Evolutionary conservation across 495 filamentous ascomycete genomes (phyloP).

Genomic region (Pyrenopolyporus hunteri): DNA sequence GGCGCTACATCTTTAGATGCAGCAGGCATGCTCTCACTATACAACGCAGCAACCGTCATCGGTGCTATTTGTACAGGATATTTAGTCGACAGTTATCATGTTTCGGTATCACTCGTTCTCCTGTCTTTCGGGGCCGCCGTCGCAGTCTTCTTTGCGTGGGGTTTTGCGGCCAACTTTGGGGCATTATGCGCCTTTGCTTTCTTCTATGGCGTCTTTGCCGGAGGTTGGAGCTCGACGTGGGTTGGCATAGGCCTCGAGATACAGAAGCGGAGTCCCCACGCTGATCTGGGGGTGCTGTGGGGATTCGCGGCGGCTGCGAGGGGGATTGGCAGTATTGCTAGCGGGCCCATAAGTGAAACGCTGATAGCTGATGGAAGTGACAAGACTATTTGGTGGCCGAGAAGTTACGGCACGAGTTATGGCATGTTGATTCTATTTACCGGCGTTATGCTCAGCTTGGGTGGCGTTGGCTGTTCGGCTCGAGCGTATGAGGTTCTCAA

Average conservation of each 20-base stretch:
- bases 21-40: constrained; percentile 61
- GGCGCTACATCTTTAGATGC: constrained; percentile 53
- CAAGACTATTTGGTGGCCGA: constrained; percentile 16
- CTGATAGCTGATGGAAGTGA: constrained; percentile 49
- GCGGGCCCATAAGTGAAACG: constrained; percentile 65
- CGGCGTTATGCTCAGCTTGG: constrained; percentile 45
- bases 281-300: constrained; percentile 59
- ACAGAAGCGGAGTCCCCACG: constrained; percentile 52
- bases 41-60: constrained; percentile 65
- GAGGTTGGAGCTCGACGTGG: constrained; percentile 59
- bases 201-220: constrained; percentile 69
- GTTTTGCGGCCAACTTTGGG: constrained; percentile 59
- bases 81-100: constrained; percentile 65
- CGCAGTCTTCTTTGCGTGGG: constrained; percentile 73
- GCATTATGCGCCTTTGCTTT: constrained; percentile 70
- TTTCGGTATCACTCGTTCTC: constrained; percentile 64
- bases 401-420: constrained; percentile 55
- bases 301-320: constrained; percentile 67
- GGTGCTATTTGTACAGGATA: constrained; percentile 65
- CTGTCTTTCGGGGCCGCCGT: constrained; percentile 62
- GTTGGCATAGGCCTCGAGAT: constrained; percentile 63
- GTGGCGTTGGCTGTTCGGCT: constrained; percentile 21
- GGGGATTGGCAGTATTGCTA: constrained; percentile 69
- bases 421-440: constrained; percentile 61
- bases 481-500: constrained; percentile 18